phyloP scores from a whole-genome alignment of 169 alveolate genomes.

The Cyclospora cayetanensis region DNA sequence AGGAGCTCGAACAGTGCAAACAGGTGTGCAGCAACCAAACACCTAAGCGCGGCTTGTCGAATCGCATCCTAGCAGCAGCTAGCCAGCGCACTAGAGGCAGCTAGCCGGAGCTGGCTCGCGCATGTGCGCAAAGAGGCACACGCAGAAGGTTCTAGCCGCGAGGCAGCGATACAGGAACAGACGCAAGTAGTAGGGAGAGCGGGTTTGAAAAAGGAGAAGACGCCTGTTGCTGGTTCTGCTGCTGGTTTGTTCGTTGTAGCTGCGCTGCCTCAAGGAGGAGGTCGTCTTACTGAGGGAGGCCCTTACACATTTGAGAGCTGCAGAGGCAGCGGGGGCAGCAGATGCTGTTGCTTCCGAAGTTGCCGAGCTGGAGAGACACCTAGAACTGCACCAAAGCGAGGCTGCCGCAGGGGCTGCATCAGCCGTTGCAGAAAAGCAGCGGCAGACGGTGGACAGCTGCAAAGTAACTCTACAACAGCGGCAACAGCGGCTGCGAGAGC shows the following conservation, averaged over 20 bases:
- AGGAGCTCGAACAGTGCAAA: neutral
- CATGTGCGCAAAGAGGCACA: no score
- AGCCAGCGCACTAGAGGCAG: neutral
- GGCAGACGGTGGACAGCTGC: neutral
- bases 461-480: neutral
- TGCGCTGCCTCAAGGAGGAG: neutral
- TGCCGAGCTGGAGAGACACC: neutral
- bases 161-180: no score
- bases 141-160: no score
- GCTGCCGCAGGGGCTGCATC: neutral
- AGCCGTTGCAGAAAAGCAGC: neutral
- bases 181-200: no score
- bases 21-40: slow-evolving; percentile 12
- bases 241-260: neutral
- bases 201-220: no score
- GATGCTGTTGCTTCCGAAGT: neutral
- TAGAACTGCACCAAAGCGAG: neutral
- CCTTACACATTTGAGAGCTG: neutral
- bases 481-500: neutral
- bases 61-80: slow-evolving; percentile 21
- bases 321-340: neutral
- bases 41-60: no score
- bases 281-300: neutral
- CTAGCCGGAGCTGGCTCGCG: slow-evolving; percentile 2
- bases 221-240: neutral